Conservation (phyloP, 73 alveolate genomes). For the Paramecium pentaurelia region DNA sequence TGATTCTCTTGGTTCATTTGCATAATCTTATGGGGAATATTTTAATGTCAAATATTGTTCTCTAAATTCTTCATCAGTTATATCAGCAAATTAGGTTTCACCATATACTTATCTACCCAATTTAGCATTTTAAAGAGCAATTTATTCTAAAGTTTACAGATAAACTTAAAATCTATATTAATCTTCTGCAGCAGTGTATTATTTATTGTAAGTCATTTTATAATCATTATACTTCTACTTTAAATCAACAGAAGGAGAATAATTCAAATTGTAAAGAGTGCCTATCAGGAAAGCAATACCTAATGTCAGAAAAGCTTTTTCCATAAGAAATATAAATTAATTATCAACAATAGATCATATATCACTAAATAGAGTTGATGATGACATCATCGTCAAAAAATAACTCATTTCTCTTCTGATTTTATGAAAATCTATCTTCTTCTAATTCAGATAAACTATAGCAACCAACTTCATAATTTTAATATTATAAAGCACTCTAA, state of each 20-base stretch:
- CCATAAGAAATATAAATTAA: background rate
- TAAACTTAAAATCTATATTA: constrained; percentile 53
- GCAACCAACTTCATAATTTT: background rate
- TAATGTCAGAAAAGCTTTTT: background rate
- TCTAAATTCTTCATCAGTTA: constrained; percentile 66
- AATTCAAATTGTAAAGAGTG: background rate
- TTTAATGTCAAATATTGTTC: constrained; percentile 23
- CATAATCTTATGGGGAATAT: background rate
- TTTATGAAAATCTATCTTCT: background rate
- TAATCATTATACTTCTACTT: background rate
- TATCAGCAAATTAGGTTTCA: constrained; percentile 53
- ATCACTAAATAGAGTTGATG: background rate
- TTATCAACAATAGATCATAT: background rate
- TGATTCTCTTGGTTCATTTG: background rate
- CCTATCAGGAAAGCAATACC: background rate
- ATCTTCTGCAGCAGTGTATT: background rate
- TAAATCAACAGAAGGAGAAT: background rate
- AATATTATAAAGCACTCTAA: background rate
- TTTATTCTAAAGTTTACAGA: constrained; percentile 21
- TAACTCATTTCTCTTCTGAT: background rate
- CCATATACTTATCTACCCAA: constrained; percentile 43
- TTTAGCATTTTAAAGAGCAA: background rate
- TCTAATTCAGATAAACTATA: background rate
- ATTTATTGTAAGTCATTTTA: background rate
- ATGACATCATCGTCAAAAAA: constrained; percentile 2